Conservation (phyloP, 2,329 filamentous ascomycete genomes). For the Trichoderma pleuroti region DNA sequence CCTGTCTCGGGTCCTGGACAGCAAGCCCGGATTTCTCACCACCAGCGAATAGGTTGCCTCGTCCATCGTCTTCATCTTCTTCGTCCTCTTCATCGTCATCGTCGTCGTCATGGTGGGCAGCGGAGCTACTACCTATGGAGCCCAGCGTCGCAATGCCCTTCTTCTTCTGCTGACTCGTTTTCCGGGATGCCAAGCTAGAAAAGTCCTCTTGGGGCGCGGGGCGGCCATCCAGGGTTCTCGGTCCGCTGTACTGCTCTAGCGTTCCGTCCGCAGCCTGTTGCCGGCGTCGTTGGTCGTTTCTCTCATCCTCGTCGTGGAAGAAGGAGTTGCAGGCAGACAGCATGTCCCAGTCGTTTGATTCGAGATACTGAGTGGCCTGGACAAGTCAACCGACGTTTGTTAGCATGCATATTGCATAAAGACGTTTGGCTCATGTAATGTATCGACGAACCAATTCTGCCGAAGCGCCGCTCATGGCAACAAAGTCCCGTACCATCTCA, state of each 20-base stretch:
- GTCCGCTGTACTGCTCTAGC: slow-evolving; percentile 49
- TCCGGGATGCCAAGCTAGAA: slow-evolving; percentile 32
- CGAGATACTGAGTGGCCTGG: slow-evolving; percentile 66
- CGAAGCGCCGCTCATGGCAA: slow-evolving; percentile 27
- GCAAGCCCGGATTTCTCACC: slow-evolving; percentile 78
- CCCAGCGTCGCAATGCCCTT: slow-evolving; percentile 60
- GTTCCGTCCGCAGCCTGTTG: slow-evolving; percentile 39
- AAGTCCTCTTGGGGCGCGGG: slow-evolving; percentile 47
- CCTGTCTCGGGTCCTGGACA: slow-evolving; percentile 57
- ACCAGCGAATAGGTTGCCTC: slow-evolving; percentile 72
- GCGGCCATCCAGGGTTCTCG: slow-evolving; percentile 60
- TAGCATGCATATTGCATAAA: background rate
- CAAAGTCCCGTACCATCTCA: slow-evolving; percentile 30
- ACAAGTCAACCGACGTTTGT: background rate
- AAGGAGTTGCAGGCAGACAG: slow-evolving; percentile 59
- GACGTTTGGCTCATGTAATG: background rate
- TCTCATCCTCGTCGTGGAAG: slow-evolving; percentile 56
- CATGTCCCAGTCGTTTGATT: slow-evolving; percentile 63
- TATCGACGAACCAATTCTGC: slow-evolving; percentile 27
- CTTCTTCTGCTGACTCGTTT: slow-evolving; percentile 45
- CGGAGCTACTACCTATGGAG: slow-evolving; percentile 47
- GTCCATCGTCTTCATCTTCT: slow-evolving; percentile 55
- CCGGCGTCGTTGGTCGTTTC: slow-evolving; percentile 41
- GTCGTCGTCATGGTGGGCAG: slow-evolving; percentile 49
- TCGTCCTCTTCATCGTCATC: slow-evolving; percentile 58